A percentile compares a stretch with the other conserved stretches of the same genome.
These are phyloP conservation scores for Leccinum olivaceopallidum DNA, from an alignment of 768 basidiomycete species.

Conservation along the genomic window DNA sequence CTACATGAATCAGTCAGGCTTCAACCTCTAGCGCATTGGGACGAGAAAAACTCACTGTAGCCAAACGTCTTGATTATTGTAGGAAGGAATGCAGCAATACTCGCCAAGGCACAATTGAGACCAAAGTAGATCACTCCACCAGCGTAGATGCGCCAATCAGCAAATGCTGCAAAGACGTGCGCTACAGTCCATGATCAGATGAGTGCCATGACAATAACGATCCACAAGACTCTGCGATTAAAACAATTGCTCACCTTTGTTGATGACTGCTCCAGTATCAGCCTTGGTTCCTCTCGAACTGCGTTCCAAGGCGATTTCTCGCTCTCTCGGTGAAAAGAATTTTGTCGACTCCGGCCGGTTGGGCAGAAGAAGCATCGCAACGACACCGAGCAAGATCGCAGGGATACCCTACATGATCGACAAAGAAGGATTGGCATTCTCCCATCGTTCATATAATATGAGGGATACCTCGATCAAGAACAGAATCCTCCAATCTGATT, in stretches of 20 bases:
- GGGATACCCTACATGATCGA: slow-evolving; percentile 55
- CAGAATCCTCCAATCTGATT: slow-evolving; percentile 40
- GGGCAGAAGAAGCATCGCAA: slow-evolving; percentile 59
- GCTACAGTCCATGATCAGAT: slow-evolving; percentile 36
- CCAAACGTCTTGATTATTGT: slow-evolving; percentile 78
- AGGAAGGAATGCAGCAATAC: slow-evolving; percentile 80
- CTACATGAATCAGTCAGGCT: not conserved
- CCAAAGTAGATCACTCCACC: slow-evolving; percentile 80
- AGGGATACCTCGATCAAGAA: slow-evolving; percentile 68
- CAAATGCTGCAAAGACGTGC: slow-evolving; percentile 61
- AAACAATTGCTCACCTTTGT: slow-evolving; percentile 46
- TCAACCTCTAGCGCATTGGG: not conserved
- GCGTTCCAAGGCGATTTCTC: slow-evolving; percentile 63
- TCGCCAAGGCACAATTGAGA: slow-evolving; percentile 73
- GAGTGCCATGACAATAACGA: not conserved
- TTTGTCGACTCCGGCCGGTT: slow-evolving; percentile 70
- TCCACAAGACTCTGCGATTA: not conserved
- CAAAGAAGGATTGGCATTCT: not conserved
- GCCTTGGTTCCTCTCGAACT: slow-evolving; percentile 67
- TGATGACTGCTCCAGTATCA: slow-evolving; percentile 63
- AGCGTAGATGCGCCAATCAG: slow-evolving; percentile 70
- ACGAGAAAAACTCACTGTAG: slow-evolving; percentile 49
- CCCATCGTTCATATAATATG: not conserved
- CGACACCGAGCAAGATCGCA: slow-evolving; percentile 59
- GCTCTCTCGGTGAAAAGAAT: slow-evolving; percentile 51